phyloP scores from a whole-genome alignment of 2,329 filamentous ascomycete species.

The Aureobasidium sp. region DNA sequence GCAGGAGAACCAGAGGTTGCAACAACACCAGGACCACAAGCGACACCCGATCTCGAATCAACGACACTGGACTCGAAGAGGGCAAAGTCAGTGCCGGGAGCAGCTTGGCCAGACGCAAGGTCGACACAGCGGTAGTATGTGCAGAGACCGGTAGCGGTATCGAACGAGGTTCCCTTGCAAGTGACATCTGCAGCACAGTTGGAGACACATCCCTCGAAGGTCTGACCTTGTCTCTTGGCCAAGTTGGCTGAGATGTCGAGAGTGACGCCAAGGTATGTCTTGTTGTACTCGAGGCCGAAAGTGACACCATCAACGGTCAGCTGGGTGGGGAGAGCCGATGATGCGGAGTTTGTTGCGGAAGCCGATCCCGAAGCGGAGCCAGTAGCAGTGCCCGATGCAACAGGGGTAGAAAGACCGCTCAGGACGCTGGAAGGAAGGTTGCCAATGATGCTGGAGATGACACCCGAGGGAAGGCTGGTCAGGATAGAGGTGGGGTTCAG shows the following conservation, averaged over 20 bases:
- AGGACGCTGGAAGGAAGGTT: not conserved
- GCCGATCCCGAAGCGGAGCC: not conserved
- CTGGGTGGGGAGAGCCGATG: not conserved
- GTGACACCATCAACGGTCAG: not conserved
- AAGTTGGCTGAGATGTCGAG: not conserved
- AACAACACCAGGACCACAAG: not conserved
- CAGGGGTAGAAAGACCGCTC: not conserved
- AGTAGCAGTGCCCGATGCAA: not conserved
- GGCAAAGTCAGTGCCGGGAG: not conserved
- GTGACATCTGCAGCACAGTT: not conserved
- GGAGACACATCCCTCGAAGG: not conserved
- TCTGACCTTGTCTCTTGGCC: not conserved
- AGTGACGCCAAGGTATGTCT: not conserved
- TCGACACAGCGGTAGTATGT: constrained; percentile 7
- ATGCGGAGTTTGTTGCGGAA: not conserved
- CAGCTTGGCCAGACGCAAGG: not conserved
- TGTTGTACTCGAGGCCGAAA: not conserved
- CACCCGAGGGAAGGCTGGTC: not conserved
- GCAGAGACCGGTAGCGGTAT: not conserved
- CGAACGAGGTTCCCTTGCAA: constrained; percentile 3
- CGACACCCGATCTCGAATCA: not conserved
- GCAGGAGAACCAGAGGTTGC: not conserved
- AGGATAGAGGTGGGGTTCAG: not conserved
- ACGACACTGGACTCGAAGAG: not conserved
- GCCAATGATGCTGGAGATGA: not conserved